Conservation (phyloP, 495 filamentous ascomycete species). For the Trichoderma asperelloides region DNA sequence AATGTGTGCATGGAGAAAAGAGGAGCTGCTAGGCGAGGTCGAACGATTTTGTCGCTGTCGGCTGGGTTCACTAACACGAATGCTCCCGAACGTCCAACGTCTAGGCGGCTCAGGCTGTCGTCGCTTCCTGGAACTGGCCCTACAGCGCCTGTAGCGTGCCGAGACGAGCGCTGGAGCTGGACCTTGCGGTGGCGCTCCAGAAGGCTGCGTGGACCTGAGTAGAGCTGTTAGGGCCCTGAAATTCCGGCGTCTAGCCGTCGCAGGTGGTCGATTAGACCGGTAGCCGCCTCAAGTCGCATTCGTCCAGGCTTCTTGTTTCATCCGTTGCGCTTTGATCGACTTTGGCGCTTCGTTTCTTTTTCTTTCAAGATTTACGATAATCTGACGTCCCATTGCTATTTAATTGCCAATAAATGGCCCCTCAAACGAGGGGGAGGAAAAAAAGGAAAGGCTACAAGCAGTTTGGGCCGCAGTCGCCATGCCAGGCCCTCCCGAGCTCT, state of each 20-base stretch:
- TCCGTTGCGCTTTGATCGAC: neutral
- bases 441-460: neutral
- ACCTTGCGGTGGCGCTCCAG: neutral
- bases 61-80: slow-evolving; percentile 10
- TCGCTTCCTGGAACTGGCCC: neutral
- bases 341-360: neutral
- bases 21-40: slow-evolving; percentile 11
- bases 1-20: slow-evolving; percentile 12
- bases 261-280: neutral
- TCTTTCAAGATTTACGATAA: neutral
- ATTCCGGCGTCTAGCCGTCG: neutral
- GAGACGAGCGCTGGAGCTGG: neutral
- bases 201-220: neutral
- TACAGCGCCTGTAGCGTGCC: neutral
- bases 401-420: neutral
- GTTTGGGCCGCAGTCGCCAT: neutral
- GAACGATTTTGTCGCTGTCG: slow-evolving; percentile 11
- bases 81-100: neutral
- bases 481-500: neutral
- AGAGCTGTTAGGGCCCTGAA: neutral
- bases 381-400: neutral
- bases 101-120: neutral
- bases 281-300: neutral
- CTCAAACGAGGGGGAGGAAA: neutral
- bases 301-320: neutral